Evolutionary conservation across 192 early-diverging fungal species (phyloP).

Genomic region (Umbelopsis isabellina): DNA sequence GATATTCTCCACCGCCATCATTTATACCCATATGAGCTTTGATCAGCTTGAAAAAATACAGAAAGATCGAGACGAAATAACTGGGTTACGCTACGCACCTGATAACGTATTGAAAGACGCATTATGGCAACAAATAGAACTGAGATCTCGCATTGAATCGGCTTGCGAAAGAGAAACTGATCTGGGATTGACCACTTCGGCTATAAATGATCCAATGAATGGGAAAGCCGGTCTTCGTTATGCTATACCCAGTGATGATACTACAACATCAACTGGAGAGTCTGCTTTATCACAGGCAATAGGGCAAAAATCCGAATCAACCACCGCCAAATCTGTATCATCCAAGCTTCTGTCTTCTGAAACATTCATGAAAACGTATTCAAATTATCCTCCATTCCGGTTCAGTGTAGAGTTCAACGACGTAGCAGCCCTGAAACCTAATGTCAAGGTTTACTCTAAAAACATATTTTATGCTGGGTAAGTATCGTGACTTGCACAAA

Average conservation of each 20-base stretch:
- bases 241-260: slow-evolving; percentile 38
- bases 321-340: not conserved
- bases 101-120: slow-evolving; percentile 48
- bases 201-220: not conserved
- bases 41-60: slow-evolving; percentile 50
- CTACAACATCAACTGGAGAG: slow-evolving; percentile 37
- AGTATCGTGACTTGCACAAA: not conserved
- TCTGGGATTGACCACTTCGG: slow-evolving; percentile 30
- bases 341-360: not conserved
- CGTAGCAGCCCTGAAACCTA: slow-evolving; percentile 41
- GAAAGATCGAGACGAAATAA: slow-evolving; percentile 44
- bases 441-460: slow-evolving; percentile 46
- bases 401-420: slow-evolving; percentile 55
- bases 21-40: slow-evolving; percentile 61
- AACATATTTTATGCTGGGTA: slow-evolving; percentile 59
- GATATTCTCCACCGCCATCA: slow-evolving; percentile 45
- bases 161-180: slow-evolving; percentile 37
- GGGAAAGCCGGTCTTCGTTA: slow-evolving; percentile 13
- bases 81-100: slow-evolving; percentile 33
- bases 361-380: slow-evolving; percentile 26
- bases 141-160: slow-evolving; percentile 47
- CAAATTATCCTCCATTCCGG: slow-evolving; percentile 53
- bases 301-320: not conserved
- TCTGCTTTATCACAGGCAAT: slow-evolving; percentile 26
- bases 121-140: slow-evolving; percentile 55